Conservation (phyloP, 768 basidiomycete species). For the Wakefieldia striispora region DNA sequence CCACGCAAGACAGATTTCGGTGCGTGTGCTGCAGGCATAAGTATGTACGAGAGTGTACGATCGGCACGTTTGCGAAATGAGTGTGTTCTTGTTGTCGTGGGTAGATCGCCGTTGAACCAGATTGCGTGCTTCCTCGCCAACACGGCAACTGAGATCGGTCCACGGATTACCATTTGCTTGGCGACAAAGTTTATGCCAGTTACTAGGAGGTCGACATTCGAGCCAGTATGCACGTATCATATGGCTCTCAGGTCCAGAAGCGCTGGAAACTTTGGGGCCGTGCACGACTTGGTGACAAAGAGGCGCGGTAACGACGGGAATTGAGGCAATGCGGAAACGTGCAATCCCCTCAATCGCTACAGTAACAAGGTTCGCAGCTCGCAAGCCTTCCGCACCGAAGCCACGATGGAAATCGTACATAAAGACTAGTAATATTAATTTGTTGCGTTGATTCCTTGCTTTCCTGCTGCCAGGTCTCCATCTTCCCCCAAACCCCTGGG, state of each 20-base stretch:
- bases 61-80: constrained; percentile 12
- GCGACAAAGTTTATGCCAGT: background rate
- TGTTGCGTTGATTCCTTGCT: constrained; percentile 1
- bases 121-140: too few relatives aligned
- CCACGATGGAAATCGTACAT: constrained; percentile 36
- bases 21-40: too few relatives aligned
- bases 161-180: constrained; percentile 7
- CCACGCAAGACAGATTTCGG: constrained; percentile 8
- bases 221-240: background rate
- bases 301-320: constrained; percentile 32
- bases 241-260: constrained; percentile 17
- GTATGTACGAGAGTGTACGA: constrained; percentile 4
- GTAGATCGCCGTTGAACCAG: constrained; percentile 17
- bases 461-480: constrained; percentile 16
- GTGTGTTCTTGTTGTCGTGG: constrained; percentile 2
- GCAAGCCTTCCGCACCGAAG: constrained; percentile 31
- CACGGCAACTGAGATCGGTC: background rate
- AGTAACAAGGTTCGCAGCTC: constrained; percentile 18
- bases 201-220: background rate
- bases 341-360: constrained; percentile 2
- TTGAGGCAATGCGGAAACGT: constrained; percentile 32
- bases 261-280: too few relatives aligned
- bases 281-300: constrained; percentile 23
- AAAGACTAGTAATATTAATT: constrained; percentile 19
- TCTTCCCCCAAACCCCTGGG: too few relatives aligned